Evolutionary conservation across 176 grass and related monocot species (phyloP).

Genomic region (Zoysia pacifica): DNA sequence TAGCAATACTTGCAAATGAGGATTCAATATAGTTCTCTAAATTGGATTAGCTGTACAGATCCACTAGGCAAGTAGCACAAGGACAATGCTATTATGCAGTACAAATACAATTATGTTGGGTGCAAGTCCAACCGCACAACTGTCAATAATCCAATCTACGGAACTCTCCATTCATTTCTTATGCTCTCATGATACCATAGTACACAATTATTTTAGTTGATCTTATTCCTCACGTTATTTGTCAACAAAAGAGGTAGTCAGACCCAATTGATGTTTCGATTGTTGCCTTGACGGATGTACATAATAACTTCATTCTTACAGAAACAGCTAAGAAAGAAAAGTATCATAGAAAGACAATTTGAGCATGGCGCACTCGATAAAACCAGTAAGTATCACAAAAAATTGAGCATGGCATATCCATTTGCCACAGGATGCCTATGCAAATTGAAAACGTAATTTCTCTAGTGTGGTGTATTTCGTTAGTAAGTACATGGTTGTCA

Average conservation of each 20-base stretch:
- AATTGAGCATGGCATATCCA: too few relatives aligned
- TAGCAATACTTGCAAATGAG: neutral
- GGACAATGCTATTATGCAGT: neutral
- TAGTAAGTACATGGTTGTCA: neutral
- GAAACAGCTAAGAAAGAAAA: neutral
- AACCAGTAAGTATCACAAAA: too few relatives aligned
- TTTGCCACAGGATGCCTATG: too few relatives aligned
- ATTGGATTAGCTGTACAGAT: neutral
- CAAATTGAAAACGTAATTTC: neutral
- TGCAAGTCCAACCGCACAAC: constrained; percentile 16
- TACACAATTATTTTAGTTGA: neutral
- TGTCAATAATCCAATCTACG: neutral
- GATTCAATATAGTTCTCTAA: neutral
- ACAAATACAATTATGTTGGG: neutral
- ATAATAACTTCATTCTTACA: neutral
- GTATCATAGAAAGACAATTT: too few relatives aligned
- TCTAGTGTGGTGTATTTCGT: neutral
- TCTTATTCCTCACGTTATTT: neutral
- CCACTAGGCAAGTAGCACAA: neutral
- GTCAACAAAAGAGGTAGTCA: neutral
- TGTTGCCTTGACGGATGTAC: neutral
- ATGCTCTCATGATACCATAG: neutral
- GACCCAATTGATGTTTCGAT: neutral
- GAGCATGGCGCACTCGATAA: too few relatives aligned
- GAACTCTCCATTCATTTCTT: constrained; percentile 8